Evolutionary conservation across 768 basidiomycete species (phyloP).

Genomic region (Russula sp.): DNA sequence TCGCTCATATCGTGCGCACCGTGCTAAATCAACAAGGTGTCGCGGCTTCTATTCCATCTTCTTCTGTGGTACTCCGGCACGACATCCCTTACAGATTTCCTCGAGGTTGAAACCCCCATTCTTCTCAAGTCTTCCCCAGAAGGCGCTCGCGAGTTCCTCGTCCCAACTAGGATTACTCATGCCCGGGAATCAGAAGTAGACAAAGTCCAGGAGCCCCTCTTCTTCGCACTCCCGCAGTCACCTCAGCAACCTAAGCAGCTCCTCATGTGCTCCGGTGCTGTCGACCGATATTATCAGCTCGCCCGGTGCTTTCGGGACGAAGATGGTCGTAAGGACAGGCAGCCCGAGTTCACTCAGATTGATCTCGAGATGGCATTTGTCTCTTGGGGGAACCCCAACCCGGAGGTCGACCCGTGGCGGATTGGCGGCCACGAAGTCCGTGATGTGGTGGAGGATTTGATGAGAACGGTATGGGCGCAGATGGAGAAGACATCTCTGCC

Average conservation of each 20-base stretch:
- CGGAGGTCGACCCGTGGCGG: constrained; percentile 47
- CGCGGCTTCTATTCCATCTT: constrained; percentile 23
- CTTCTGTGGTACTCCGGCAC: constrained; percentile 14
- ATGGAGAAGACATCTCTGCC: constrained; percentile 57
- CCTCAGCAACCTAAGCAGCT: constrained; percentile 96
- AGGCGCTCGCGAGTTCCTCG: constrained; percentile 73
- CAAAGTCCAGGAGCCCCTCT: constrained; percentile 38
- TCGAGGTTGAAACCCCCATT: constrained; percentile 90
- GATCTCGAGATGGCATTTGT: constrained; percentile 97
- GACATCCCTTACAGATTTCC: constrained; percentile 53
- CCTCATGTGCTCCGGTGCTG: constrained; percentile 78
- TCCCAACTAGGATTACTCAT: constrained; percentile 16
- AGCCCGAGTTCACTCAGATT: constrained; percentile 95
- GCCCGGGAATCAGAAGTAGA: constrained; percentile 12
- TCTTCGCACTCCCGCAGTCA: constrained; percentile 90
- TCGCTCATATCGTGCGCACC: constrained; percentile 71
- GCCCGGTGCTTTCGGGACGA: constrained; percentile 96
- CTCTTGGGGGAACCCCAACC: constrained; percentile 52
- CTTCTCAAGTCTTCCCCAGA: constrained; percentile 89
- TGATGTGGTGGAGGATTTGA: constrained; percentile 65
- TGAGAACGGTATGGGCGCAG: constrained; percentile 69
- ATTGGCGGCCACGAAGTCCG: constrained; percentile 85
- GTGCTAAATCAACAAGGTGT: constrained; percentile 67
- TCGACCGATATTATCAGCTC: constrained; percentile 90
- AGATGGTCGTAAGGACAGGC: constrained; percentile 88